Evolutionary conservation across 371 early-diverging fungal species (phyloP).

Genomic region (Mucor sp.): DNA sequence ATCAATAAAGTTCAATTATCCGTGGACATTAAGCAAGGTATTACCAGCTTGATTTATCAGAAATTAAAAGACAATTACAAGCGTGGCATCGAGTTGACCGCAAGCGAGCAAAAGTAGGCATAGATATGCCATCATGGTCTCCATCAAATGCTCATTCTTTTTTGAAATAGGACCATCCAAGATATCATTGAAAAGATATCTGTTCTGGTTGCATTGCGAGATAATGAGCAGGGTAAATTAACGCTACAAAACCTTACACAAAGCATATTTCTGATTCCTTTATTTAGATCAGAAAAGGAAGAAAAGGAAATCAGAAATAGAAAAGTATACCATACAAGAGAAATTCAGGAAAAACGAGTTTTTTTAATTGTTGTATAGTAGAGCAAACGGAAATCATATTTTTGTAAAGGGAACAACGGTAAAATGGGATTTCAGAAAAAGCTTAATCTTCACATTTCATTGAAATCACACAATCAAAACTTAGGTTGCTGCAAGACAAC

Average conservation of each 20-base stretch:
- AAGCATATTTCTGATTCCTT: slow-evolving; percentile 11
- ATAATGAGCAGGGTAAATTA: slow-evolving; percentile 41
- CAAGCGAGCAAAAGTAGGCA: slow-evolving; percentile 36
- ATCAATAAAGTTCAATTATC: slow-evolving; percentile 46
- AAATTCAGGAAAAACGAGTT: slow-evolving; percentile 27
- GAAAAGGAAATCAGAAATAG: slow-evolving; percentile 65
- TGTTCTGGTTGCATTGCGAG: slow-evolving; percentile 54
- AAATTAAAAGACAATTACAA: slow-evolving; percentile 42
- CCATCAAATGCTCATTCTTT: slow-evolving; percentile 6
- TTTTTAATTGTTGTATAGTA: not conserved
- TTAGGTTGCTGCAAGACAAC: slow-evolving; percentile 63
- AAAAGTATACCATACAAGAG: slow-evolving; percentile 28
- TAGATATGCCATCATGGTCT: not conserved
- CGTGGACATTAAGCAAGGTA: slow-evolving; percentile 48
- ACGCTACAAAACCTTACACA: not conserved
- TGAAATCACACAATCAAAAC: not conserved
- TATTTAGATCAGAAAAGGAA: slow-evolving; percentile 56
- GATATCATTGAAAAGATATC: slow-evolving; percentile 58
- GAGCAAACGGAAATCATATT: slow-evolving; percentile 21
- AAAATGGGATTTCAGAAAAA: not conserved
- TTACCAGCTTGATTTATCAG: slow-evolving; percentile 29
- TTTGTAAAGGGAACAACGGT: slow-evolving; percentile 47
- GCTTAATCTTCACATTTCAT: not conserved
- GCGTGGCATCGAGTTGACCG: slow-evolving; percentile 41
- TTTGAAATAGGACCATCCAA: slow-evolving; percentile 47